Evolutionary conservation across 768 basidiomycete genomes (phyloP).

Genomic region (Hortiboletus campestris): DNA sequence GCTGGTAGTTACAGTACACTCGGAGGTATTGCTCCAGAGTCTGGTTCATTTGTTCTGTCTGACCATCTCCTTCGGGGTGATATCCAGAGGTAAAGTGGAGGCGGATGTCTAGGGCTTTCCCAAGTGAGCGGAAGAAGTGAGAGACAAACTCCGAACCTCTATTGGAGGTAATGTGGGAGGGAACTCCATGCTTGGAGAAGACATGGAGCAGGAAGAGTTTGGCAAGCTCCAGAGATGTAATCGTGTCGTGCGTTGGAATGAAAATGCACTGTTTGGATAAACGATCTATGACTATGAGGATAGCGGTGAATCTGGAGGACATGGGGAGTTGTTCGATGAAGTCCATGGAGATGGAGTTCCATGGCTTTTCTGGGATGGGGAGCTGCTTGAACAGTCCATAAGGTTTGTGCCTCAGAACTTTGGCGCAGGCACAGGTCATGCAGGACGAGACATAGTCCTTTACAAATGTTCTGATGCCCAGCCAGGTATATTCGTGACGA

Average conservation of each 20-base stretch:
- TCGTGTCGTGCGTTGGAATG: background rate
- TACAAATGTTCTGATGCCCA: background rate
- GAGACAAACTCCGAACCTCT: background rate
- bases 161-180: conserved; percentile 2
- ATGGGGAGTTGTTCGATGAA: no score
- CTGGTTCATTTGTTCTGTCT: no score
- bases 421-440: background rate
- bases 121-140: background rate
- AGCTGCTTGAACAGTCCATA: background rate
- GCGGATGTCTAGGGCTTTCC: background rate
- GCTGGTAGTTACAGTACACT: background rate
- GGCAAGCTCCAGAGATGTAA: background rate
- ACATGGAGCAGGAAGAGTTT: background rate
- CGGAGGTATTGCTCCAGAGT: no score
- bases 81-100: background rate
- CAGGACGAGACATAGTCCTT: background rate
- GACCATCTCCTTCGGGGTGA: background rate
- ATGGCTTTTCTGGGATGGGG: background rate
- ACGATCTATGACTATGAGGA: background rate
- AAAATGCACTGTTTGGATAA: background rate
- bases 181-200: background rate
- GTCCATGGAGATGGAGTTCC: no score
- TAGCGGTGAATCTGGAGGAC: no score
- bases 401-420: no score
- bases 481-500: background rate